Conservation (phyloP, 208 protist genomes). For the Trypanosoma mega region DNA sequence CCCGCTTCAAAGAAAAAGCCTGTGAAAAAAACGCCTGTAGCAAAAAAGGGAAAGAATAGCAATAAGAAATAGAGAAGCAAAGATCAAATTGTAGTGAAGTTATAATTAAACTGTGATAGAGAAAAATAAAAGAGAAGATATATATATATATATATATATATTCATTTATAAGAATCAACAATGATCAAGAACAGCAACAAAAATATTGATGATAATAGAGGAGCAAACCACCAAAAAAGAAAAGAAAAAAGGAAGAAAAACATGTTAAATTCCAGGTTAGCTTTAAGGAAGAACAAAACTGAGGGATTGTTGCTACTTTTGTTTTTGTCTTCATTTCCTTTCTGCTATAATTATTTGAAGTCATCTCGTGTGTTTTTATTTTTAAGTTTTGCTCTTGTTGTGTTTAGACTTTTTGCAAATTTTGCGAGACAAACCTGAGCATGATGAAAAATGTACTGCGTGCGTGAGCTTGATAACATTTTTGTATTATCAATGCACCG, state of each 20-base stretch:
- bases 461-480: not conserved
- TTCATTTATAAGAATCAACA: not conserved
- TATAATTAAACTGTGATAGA: not conserved
- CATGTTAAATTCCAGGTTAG: not conserved
- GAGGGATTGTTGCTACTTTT: not conserved
- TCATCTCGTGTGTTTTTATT: no score
- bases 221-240: no score
- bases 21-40: conserved; percentile 41
- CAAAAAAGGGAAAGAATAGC: conserved; percentile 27
- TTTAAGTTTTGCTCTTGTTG: no score
- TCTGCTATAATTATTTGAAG: not conserved
- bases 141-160: conserved; percentile 3
- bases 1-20: conserved; percentile 26
- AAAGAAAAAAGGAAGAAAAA: not conserved
- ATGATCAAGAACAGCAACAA: not conserved
- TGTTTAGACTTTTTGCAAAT: no score
- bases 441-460: not conserved
- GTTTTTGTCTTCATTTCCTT: not conserved
- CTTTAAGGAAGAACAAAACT: no score
- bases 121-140: not conserved
- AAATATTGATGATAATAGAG: no score
- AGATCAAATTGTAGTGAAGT: not conserved
- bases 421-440: no score
- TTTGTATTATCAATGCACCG: not conserved
- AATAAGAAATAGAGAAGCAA: not conserved